Evolutionary conservation across 805 yeast species (phyloP), one percentile per base, ranked within the genome.

Genomic region (Saccharomycopsis amapae): DNA sequence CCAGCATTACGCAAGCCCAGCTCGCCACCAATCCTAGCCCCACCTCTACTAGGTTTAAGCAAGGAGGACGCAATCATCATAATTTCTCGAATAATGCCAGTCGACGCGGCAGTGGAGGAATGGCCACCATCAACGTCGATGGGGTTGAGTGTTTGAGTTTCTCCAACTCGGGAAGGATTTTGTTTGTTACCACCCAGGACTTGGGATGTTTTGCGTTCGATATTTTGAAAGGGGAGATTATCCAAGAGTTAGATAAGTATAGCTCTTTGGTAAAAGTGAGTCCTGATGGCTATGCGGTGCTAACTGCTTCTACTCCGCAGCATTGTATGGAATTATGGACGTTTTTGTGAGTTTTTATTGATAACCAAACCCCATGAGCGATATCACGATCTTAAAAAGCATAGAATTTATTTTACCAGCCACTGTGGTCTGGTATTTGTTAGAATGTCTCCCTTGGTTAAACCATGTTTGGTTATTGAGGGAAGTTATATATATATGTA

Each of bases 161-260:
- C 55, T 80, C 94, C 39, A 64, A 62, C 6, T 78, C 88, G 30
- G 95, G 95, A 0, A 64, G 96, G 38, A 60, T 86, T 20, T 62
- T 87, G 66, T 83, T 81, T 59, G 73, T 79, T 1, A 81, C 90
- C 43, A 85, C 85, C 58, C 76, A 87, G 0, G 93, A 87, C 47
- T 72, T 75, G 45, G 83, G 85, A 1, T 80, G 90, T 54, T 64
- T 81, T 17, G 71, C 83, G 2, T 85, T 95, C 93, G 97, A 88
- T 59, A 64, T 75, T 1, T 63, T 88, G 15, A 77, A 75, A 46
- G 78, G 77, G 12, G 78, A 76, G 45, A 64, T 82, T 13, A 75
- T 85, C 5, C 88, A 86, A 1, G 67, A 73, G 17, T 58, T 86
- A 42, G 79, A 78, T 24, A 85, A 84, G 0, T 93, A 85, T 55